phyloP scores from a whole-genome alignment of 192 early-diverging fungal species.

The Thamnidium elegans region DNA sequence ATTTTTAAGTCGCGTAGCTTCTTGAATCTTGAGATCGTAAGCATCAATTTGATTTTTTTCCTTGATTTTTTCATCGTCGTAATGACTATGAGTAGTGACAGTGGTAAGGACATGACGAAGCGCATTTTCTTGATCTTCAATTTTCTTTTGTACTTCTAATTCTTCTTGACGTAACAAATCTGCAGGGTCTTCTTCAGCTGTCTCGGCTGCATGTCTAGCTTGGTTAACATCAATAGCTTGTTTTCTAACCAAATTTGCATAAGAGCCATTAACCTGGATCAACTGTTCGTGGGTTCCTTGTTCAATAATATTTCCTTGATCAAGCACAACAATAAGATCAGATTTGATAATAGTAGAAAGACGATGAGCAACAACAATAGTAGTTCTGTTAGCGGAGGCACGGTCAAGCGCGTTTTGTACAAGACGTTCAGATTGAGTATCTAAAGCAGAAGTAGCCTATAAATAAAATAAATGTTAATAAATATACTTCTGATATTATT shows the following conservation, averaged over 20 bases:
- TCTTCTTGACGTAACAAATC: constrained; percentile 11
- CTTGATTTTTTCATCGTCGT: too few species aligned
- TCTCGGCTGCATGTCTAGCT: neutral
- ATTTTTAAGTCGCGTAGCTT: constrained; percentile 37
- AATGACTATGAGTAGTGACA: neutral
- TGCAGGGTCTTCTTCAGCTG: neutral
- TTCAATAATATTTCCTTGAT: constrained; percentile 66
- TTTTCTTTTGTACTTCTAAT: neutral
- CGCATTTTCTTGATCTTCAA: neutral
- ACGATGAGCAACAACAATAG: constrained; percentile 89
- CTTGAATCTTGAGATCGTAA: constrained; percentile 11
- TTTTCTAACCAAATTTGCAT: constrained; percentile 60
- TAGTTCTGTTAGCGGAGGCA: constrained; percentile 72
- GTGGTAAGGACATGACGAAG: neutral
- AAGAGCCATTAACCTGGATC: constrained; percentile 53
- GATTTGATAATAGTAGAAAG: constrained; percentile 86
- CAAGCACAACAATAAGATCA: constrained; percentile 81
- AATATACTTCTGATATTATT: too few species aligned
- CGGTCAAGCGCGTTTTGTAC: constrained; percentile 81
- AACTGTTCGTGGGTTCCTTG: constrained; percentile 78
- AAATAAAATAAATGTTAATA: neutral
- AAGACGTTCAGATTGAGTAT: constrained; percentile 71
- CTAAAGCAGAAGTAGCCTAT: constrained; percentile 76
- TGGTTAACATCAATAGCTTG: constrained; percentile 51
- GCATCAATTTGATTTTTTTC: constrained; percentile 14